Conservation (phyloP, 148 eudicot species). For the Camellia lanceoleosa region DNA sequence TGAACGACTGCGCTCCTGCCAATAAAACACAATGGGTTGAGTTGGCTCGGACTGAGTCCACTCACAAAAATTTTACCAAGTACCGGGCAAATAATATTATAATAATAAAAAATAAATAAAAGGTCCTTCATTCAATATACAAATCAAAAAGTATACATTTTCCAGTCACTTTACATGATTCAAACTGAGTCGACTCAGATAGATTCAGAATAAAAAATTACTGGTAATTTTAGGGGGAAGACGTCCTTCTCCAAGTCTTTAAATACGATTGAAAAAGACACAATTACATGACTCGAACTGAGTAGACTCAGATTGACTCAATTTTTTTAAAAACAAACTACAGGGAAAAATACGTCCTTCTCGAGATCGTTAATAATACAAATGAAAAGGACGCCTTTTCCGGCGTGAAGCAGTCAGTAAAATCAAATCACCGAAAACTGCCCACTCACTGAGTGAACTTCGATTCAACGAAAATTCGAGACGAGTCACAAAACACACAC, state of each 20-base stretch:
- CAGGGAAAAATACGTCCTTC: too few relatives aligned
- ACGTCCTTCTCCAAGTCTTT: neutral
- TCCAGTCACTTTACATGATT: neutral
- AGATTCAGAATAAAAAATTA: neutral
- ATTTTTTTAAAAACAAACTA: too few relatives aligned
- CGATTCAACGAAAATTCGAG: neutral
- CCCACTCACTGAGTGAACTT: neutral
- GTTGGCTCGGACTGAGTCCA: conserved; percentile 1
- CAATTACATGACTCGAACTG: too few relatives aligned
- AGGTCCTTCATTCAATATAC: neutral
- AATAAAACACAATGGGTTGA: neutral
- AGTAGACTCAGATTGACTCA: too few relatives aligned
- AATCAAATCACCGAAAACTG: too few relatives aligned
- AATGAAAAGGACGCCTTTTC: too few relatives aligned
- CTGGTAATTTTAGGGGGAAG: neutral
- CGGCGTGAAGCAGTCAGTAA: too few relatives aligned
- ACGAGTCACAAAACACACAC: neutral
- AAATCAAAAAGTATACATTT: neutral
- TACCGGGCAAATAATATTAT: neutral
- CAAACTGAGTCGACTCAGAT: neutral
- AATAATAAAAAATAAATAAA: neutral
- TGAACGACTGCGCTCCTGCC: conserved; percentile 60
- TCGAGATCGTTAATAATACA: too few relatives aligned
- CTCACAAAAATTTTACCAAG: neutral
- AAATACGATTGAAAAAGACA: neutral